Conservation (phyloP, 2,329 filamentous ascomycete genomes). For the Pleochaeta shiraiana region DNA sequence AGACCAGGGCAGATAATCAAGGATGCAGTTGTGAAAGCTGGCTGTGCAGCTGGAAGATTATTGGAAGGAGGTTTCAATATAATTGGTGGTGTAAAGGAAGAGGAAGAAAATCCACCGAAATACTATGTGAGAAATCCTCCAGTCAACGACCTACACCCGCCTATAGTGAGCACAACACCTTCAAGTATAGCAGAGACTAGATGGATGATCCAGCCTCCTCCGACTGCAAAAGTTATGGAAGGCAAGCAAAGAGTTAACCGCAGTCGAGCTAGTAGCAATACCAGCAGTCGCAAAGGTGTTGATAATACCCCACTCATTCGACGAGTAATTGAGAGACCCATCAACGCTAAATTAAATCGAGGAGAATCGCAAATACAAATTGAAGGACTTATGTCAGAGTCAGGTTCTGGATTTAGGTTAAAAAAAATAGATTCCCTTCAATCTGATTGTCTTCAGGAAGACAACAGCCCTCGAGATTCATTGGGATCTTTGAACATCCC, state of each 20-base stretch:
- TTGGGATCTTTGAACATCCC: no score
- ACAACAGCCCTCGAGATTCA: no score
- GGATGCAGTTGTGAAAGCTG: slow-evolving; percentile 26
- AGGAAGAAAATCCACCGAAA: slow-evolving; percentile 17
- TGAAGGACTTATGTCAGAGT: slow-evolving; percentile 8
- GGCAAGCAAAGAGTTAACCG: slow-evolving; percentile 53
- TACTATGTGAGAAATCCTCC: slow-evolving; percentile 33
- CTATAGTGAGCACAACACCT: slow-evolving; percentile 57
- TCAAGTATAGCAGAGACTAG: slow-evolving; percentile 45
- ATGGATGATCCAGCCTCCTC: slow-evolving; percentile 90
- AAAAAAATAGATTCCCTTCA: no score
- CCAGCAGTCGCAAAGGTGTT: slow-evolving; percentile 23
- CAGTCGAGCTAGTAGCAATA: slow-evolving; percentile 23
- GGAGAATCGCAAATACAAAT: slow-evolving; percentile 13
- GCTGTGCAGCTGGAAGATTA: slow-evolving; percentile 28
- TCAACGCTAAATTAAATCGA: slow-evolving; percentile 16
- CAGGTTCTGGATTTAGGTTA: no score
- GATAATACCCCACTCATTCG: slow-evolving; percentile 12
- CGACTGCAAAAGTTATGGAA: slow-evolving; percentile 77
- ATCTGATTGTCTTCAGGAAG: no score
- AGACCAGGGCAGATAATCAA: slow-evolving; percentile 28
- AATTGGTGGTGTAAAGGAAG: slow-evolving; percentile 17
- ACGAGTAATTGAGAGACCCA: slow-evolving; percentile 14
- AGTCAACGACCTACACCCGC: slow-evolving; percentile 70
- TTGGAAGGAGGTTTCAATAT: slow-evolving; percentile 27